phyloP scores from a whole-genome alignment of 108 stramenopile genomes.

The Cyclotella cryptica region DNA sequence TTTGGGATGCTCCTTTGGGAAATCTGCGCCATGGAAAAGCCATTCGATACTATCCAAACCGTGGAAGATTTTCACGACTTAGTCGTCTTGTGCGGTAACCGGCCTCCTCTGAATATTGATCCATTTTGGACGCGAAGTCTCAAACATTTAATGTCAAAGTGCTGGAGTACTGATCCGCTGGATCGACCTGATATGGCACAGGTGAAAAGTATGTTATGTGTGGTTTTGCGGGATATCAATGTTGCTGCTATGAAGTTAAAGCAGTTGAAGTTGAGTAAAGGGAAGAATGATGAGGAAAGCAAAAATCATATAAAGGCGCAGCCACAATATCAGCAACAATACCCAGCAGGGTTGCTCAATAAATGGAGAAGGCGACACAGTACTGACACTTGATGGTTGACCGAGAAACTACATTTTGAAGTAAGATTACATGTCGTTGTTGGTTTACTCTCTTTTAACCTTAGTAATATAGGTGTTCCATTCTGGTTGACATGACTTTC shows the following conservation, averaged over 20 bases:
- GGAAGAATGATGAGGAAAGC: neutral
- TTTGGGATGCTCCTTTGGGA: slow-evolving; percentile 80
- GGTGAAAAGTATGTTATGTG: slow-evolving; percentile 52
- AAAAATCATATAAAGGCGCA: neutral
- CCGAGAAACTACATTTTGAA: no score
- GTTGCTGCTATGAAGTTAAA: slow-evolving; percentile 8
- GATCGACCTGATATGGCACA: slow-evolving; percentile 57
- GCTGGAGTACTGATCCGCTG: slow-evolving; percentile 62
- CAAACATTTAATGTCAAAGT: slow-evolving; percentile 67
- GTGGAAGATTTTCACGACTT: slow-evolving; percentile 36
- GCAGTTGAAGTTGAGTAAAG: neutral
- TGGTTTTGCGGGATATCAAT: slow-evolving; percentile 7
- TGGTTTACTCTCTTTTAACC: no score
- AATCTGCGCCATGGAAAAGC: slow-evolving; percentile 65
- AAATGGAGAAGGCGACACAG: slow-evolving; percentile 24
- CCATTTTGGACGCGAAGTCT: slow-evolving; percentile 69
- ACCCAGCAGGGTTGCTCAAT: neutral
- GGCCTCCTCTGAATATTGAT: slow-evolving; percentile 66
- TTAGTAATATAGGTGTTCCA: no score
- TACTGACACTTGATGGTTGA: neutral
- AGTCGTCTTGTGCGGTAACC: slow-evolving; percentile 66
- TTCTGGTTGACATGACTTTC: no score
- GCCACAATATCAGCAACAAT: slow-evolving; percentile 2
- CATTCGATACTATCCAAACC: slow-evolving; percentile 59
- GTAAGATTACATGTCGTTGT: no score